Conservation (phyloP, 768 basidiomycete genomes). For the Cubamyces sp. region DNA sequence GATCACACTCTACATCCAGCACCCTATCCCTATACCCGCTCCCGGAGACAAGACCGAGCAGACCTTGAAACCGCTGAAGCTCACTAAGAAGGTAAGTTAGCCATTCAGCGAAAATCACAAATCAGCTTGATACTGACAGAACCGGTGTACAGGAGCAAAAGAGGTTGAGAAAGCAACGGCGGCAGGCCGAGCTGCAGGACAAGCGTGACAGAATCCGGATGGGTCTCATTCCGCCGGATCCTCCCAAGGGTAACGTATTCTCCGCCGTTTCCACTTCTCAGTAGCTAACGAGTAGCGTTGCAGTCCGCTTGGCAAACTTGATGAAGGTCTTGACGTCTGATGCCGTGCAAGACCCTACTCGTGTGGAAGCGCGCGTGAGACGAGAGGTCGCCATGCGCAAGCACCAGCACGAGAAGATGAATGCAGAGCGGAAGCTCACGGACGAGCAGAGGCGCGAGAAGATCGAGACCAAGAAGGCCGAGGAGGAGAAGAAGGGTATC, state of each 20-base stretch:
- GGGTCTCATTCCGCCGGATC: slow-evolving; percentile 93
- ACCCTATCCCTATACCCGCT: slow-evolving; percentile 94
- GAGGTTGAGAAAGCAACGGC: slow-evolving; percentile 91
- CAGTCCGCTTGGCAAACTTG: slow-evolving; percentile 91
- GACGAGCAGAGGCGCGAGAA: slow-evolving; percentile 91
- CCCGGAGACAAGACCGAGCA: slow-evolving; percentile 84
- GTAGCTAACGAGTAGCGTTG: slow-evolving; percentile 13
- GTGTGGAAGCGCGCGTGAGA: slow-evolving; percentile 93
- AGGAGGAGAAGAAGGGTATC: slow-evolving; percentile 86
- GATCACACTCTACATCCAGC: slow-evolving; percentile 91
- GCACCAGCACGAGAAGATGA: slow-evolving; percentile 91
- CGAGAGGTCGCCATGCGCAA: slow-evolving; percentile 91
- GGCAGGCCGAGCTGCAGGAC: slow-evolving; percentile 90
- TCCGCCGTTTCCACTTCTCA: background rate
- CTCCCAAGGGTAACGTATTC: slow-evolving; percentile 80
- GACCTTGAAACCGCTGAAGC: slow-evolving; percentile 81
- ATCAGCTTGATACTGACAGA: background rate
- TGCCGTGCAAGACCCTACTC: slow-evolving; percentile 96
- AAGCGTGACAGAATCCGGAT: slow-evolving; percentile 93
- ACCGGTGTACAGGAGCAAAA: slow-evolving; percentile 71
- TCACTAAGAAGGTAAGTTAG: slow-evolving; percentile 80
- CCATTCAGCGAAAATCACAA: background rate
- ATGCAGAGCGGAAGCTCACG: slow-evolving; percentile 87
- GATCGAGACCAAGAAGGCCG: slow-evolving; percentile 79
- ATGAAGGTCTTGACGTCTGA: slow-evolving; percentile 98